Evolutionary conservation across 1,139 yeast genomes (phyloP), one percentile per base, ranked within the genome.

Genomic region (Debaryomycetaceae sp.): DNA sequence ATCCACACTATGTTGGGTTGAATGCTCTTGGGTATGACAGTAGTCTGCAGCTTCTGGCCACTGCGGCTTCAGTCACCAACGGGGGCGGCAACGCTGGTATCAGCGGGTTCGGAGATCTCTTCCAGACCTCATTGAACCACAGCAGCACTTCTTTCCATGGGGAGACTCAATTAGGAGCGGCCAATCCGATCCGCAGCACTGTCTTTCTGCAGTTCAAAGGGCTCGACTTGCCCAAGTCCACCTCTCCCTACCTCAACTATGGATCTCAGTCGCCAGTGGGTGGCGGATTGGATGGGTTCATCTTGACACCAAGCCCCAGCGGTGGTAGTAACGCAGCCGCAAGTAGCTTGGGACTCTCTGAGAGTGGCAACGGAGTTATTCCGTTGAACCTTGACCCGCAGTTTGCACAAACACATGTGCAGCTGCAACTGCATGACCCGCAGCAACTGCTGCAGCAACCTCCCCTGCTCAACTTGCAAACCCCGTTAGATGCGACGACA

Each of bases 161-260:
- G 4, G 31, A 26, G 5, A n/a, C 31, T 18, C 32, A 16, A 14
- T 21, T 30, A 16, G 33, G 32, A 5, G 13, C 27, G 7, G 27
- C 33, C 6, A 33, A 30, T 23, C 33, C 28, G 8, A 29, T 29
- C 3, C 27, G 36, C 23, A 26, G 24, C 10, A 31, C 18, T 2
- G 24, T 30, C 16, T 27, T 33, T 10, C 36, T 25, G 30, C 36
- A 33, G 11, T 30, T 30, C 18, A 30, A 30, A 18, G 25, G 30
- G 9, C 34, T 33, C 21, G 36, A 33, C 20, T 26, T 33, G 13
- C 30, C 36, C 14, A 30, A 15, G 16, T 11, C 25, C 17, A 25
- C 34, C 10, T 29, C 27, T 12, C 32, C 24, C 8, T 33, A 30
- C 22, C 24, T 27, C 6, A 15, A 7, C 3, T 33, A 29, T 19